Conservation (phyloP, 2,329 filamentous ascomycete species). For the Fusarium buharicum region DNA sequence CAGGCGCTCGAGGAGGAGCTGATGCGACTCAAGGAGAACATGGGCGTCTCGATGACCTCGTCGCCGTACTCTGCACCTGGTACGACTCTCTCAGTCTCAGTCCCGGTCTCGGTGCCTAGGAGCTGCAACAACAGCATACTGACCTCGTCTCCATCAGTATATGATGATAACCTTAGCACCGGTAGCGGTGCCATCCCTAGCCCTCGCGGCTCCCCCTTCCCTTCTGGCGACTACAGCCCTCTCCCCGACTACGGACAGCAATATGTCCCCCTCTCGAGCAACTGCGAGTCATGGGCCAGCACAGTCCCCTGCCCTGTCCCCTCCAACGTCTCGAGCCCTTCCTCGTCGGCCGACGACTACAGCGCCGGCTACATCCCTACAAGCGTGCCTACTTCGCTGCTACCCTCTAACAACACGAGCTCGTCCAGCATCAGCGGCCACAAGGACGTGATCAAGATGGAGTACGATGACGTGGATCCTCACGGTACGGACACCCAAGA, state of each 20-base stretch:
- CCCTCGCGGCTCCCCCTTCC: slow-evolving; percentile 59
- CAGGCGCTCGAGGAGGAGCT: slow-evolving; percentile 65
- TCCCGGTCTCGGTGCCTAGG: background rate
- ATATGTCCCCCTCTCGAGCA: slow-evolving; percentile 54
- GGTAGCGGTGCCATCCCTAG: slow-evolving; percentile 55
- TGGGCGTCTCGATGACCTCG: slow-evolving; percentile 56
- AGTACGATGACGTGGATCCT: slow-evolving; percentile 53
- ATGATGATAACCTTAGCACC: slow-evolving; percentile 55
- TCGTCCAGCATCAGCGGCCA: slow-evolving; percentile 48
- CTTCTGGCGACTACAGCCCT: slow-evolving; percentile 56
- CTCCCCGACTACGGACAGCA: slow-evolving; percentile 56
- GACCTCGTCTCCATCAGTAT: slow-evolving; percentile 46
- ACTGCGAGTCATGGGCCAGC: slow-evolving; percentile 59
- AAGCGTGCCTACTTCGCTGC: slow-evolving; percentile 59
- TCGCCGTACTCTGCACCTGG: slow-evolving; percentile 56
- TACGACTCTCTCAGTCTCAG: slow-evolving; percentile 40
- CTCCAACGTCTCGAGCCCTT: slow-evolving; percentile 63
- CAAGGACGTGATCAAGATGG: slow-evolving; percentile 54
- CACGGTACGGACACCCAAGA: slow-evolving; percentile 43
- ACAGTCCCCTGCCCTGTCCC: slow-evolving; percentile 57
- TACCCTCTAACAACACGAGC: slow-evolving; percentile 49
- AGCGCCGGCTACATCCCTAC: slow-evolving; percentile 59
- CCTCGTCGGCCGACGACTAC: slow-evolving; percentile 63
- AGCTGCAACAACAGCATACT: slow-evolving; percentile 17
- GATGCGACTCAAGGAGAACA: slow-evolving; percentile 56